These are phyloP conservation scores for Nematodospora valgi DNA, from an alignment of 805 yeast species.

Conservation along the genomic window DNA sequence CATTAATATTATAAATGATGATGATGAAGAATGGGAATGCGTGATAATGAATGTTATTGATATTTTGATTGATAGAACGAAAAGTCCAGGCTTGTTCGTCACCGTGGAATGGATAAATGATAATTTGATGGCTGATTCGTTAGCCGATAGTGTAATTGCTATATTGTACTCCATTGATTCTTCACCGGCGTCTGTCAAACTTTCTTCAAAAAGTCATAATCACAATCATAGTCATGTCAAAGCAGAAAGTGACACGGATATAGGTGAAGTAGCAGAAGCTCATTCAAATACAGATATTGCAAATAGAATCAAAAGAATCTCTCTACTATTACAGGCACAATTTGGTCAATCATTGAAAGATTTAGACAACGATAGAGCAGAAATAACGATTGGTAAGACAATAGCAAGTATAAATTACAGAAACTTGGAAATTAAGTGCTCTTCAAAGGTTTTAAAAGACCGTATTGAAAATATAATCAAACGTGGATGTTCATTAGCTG, in stretches of 20 bases:
- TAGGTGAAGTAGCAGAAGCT: slow-evolving; percentile 4
- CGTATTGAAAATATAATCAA: slow-evolving; percentile 78
- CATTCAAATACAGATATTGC: slow-evolving; percentile 25
- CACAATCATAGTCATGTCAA: slow-evolving; percentile 24
- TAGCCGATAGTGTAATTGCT: slow-evolving; percentile 92
- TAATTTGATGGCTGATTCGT: slow-evolving; percentile 74
- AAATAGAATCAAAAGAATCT: slow-evolving; percentile 46
- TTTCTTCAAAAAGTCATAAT: slow-evolving; percentile 60
- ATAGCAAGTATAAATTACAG: slow-evolving; percentile 67
- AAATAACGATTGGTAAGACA: slow-evolving; percentile 68
- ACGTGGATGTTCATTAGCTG: slow-evolving; percentile 75
- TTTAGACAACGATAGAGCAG: slow-evolving; percentile 46
- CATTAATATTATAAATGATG: slow-evolving; percentile 61
- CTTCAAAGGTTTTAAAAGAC: slow-evolving; percentile 71
- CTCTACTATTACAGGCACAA: slow-evolving; percentile 70
- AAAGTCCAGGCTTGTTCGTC: slow-evolving; percentile 38
- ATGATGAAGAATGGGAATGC: slow-evolving; percentile 42
- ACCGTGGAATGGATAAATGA: slow-evolving; percentile 90
- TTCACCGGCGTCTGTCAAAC: slow-evolving; percentile 90
- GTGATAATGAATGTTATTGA: slow-evolving; percentile 45
- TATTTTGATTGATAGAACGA: slow-evolving; percentile 38
- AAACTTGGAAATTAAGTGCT: slow-evolving; percentile 64
- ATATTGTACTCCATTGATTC: slow-evolving; percentile 89
- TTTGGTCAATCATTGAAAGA: slow-evolving; percentile 73
- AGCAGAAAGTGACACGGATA: slow-evolving; percentile 14